Base-by-base conservation (phyloP, 2,329 filamentous ascomycete species). In the Capronia coronata region DNA sequence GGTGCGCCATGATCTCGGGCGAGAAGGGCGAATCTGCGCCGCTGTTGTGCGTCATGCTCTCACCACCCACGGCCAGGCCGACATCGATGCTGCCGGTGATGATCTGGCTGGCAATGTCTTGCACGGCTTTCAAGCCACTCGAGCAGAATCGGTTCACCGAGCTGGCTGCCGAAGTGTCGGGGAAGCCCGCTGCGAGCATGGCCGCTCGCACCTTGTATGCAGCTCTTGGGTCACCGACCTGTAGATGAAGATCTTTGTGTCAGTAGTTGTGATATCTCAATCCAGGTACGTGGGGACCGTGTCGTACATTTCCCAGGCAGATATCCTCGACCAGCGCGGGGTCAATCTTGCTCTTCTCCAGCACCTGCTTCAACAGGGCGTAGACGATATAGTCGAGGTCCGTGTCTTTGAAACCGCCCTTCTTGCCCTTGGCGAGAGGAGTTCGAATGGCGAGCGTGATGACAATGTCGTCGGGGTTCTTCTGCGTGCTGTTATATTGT, bases 101-200 rank as follows among this genome's bases (percentile, higher is more conserved):
- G 68, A 98, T 96, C 66, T 89, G 80, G 71, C 93, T 84, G 43
- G 93, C 90, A 59, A 98, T 94, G 65, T 96, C 89, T 69, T 94
- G 90, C 3, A 90, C 87, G 49, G 93, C 90, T 72, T 96, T 94
- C 59, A 98, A 83, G 29, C 93, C 93, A 0, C 90, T 96, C 30
- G 88, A 94, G 78, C 93, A 98, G 82, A 98, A 97, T 55, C 93
- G 85, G 77, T 97, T 97, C 51, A 94, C 77, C 37, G 85, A 83
- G 37, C 79, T 90, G 57, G 86, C 87, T 58, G 82, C 80, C 42
- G 87, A 78, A 5, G 91, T 96, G 74, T 93, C 90, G 60, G 93
- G 90, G 75, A 93, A 94, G 61, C 93, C 93, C 50, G 93, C 93
- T 41, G 88, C 87, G 55, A 97, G 84, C 56, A 86, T 78, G 39